Conservation (phyloP, 352 stramenopile species). For the Pythium brachiatum region DNA sequence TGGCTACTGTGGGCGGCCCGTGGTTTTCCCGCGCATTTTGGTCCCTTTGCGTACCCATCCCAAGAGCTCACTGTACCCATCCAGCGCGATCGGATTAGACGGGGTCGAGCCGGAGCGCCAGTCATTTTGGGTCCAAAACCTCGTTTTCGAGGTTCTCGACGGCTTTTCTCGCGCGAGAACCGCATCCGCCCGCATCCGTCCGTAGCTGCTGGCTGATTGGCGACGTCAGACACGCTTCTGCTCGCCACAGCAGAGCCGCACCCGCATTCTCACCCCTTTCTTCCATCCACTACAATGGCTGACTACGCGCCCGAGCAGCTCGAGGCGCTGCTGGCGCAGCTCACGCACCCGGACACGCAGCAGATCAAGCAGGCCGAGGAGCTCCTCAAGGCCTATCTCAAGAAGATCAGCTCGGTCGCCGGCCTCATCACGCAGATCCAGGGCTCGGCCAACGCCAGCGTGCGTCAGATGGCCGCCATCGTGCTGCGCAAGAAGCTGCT, state of each 20-base stretch:
- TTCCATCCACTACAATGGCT: conserved; percentile 39
- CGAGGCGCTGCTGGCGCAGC: conserved; percentile 82
- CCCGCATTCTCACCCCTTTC: neutral
- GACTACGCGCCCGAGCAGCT: conserved; percentile 83
- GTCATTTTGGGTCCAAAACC: conserved; percentile 28
- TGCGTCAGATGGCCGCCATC: conserved; percentile 91
- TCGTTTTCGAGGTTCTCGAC: conserved; percentile 23
- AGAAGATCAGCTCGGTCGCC: conserved; percentile 82
- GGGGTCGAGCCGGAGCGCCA: conserved; percentile 20
- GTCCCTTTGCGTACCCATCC: conserved; percentile 17
- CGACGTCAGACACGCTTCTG: conserved; percentile 14
- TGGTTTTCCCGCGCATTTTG: conserved; percentile 13
- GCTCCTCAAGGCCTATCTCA: conserved; percentile 92
- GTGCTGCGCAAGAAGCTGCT: conserved; percentile 94
- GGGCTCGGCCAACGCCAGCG: conserved; percentile 66
- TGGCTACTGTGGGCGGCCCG: neutral
- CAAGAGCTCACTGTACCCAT: conserved; percentile 16
- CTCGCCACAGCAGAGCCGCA: conserved; percentile 10
- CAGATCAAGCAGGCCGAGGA: conserved; percentile 94
- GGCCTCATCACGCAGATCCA: conserved; percentile 90
- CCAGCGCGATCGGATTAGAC: conserved; percentile 15
- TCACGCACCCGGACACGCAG: conserved; percentile 94
- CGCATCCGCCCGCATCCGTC: neutral
- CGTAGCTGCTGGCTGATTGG: conserved; percentile 11
- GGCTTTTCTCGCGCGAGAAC: too few relatives aligned